A percentile compares a stretch with the other conserved stretches of the same genome.
Evolutionary conservation across 73 alveolate genomes (phyloP).

Genomic region (Paramecium sexaurelia): DNA sequence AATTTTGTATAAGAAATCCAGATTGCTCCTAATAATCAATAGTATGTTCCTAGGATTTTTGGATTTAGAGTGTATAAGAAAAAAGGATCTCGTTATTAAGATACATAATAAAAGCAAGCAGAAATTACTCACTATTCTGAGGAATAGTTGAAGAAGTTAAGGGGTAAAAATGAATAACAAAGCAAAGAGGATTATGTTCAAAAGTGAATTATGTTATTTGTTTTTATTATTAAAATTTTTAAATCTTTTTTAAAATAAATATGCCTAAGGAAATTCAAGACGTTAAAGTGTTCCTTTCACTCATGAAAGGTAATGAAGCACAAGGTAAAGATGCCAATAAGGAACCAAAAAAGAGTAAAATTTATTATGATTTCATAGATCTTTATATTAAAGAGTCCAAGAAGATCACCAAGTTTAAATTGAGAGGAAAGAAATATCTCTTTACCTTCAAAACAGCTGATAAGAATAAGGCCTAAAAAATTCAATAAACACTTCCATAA

Average conservation of each 20-base stretch:
- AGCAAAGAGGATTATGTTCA: constrained; percentile 23
- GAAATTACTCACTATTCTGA: constrained; percentile 68
- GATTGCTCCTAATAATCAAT: constrained; percentile 57
- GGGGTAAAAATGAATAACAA: constrained; percentile 60
- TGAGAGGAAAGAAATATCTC: constrained; percentile 65
- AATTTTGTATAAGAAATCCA: constrained; percentile 39
- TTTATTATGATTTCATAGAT: neutral
- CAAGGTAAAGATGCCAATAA: constrained; percentile 31
- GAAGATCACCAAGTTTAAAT: constrained; percentile 69
- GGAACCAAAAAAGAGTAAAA: constrained; percentile 45
- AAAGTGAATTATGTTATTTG: neutral
- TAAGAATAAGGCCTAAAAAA: constrained; percentile 56
- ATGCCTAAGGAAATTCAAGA: constrained; percentile 58
- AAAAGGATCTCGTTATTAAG: constrained; percentile 88
- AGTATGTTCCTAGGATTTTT: constrained; percentile 86
- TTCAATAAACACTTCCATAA: constrained; percentile 62
- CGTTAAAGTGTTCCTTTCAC: neutral
- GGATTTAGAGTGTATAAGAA: constrained; percentile 93
- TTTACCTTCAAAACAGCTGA: constrained; percentile 70
- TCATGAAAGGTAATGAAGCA: constrained; percentile 48
- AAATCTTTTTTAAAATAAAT: constrained; percentile 27
- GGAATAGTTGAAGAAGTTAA: constrained; percentile 53
- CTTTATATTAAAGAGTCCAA: constrained; percentile 54
- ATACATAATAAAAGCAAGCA: constrained; percentile 58
- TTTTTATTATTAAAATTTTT: constrained; percentile 46